Base-by-base conservation (phyloP, 768 basidiomycete species). In the Hericium alpestre region DNA sequence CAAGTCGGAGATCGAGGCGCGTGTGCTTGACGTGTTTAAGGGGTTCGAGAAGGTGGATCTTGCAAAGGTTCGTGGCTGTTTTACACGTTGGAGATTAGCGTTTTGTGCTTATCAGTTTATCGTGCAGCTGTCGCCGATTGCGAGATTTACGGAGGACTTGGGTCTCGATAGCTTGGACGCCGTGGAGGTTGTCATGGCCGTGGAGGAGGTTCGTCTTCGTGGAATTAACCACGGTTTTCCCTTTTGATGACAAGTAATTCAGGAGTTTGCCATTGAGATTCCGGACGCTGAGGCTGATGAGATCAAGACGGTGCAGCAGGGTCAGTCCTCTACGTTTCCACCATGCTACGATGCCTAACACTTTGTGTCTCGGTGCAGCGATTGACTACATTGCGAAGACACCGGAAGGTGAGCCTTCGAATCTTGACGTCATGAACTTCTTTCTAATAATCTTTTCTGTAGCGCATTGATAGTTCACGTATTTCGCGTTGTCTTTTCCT, bases 241-340 rank as follows among this genome's bases (percentile, higher is more conserved):
- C 46, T 18, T 55, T 58, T 55, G 41, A 41, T 41, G 58, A 55
- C 16, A 40, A 53, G 54, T 20, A 56, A 7, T 54, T 38, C 64
- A 98, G 92, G 96, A 98, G 67, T 99, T 99, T 70, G 79, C 82
- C 27, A 94, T 99, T 68, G 96, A 98, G 73, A 99, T 99, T 66
- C 95, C 96, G 15, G 96, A 99, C 66, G 85, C 81, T 39, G 96
- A 99, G 71, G 95, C 94, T 10, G 95, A 97, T 70, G 85, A 84
- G 65, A 97, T 98, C 68, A 84, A 83, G 65, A 93, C 90, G 7
- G 90, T 98, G 54, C 81, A 83, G 63, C 88, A 97, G 71, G 95
- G 94, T 93, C 66, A 56, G 80, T 46, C 18, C 13, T 25, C 50
- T 25, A 22, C 16, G 52, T 53, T 16, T 15, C 32, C 32, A 32